A percentile compares a stretch with the other conserved stretches of the same genome.
phyloP scores from a whole-genome alignment of 1,139 yeast genomes.

The Arxiozyma telluris region DNA sequence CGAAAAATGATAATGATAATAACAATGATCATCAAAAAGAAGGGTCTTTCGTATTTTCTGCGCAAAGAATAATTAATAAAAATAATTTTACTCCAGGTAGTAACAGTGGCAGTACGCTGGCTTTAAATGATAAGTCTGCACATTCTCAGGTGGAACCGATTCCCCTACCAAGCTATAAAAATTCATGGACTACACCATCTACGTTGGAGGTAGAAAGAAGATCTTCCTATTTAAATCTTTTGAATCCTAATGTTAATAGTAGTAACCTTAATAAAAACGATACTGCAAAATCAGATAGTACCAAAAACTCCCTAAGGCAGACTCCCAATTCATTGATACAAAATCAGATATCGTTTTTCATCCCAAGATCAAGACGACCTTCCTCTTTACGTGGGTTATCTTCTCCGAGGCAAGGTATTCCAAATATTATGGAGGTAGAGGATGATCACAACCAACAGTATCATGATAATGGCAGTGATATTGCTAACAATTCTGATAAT shows the following conservation, averaged over 20 bases:
- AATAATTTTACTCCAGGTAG: neutral
- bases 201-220: slow-evolving; percentile 14
- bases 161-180: slow-evolving; percentile 23
- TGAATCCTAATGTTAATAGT: neutral
- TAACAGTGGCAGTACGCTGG: neutral
- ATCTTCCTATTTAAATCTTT: slow-evolving; percentile 8
- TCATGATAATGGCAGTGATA: neutral
- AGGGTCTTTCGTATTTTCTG: neutral
- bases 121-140: neutral
- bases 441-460: neutral
- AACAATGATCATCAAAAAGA: neutral
- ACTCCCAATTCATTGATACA: neutral
- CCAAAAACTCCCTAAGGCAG: neutral
- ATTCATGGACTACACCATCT: slow-evolving; percentile 11
- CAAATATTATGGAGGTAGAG: neutral
- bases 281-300: neutral
- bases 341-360: neutral
- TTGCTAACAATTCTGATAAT: neutral
- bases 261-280: neutral
- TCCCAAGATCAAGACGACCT: slow-evolving; percentile 3
- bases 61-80: neutral
- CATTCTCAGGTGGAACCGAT: slow-evolving; percentile 30
- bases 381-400: slow-evolving; percentile 1
- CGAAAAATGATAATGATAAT: neutral
- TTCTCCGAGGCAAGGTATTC: neutral